Evolutionary conservation across 768 basidiomycete genomes (phyloP), one percentile per base, ranked within the genome.

Genomic region (Phanerochaete carnosa): DNA sequence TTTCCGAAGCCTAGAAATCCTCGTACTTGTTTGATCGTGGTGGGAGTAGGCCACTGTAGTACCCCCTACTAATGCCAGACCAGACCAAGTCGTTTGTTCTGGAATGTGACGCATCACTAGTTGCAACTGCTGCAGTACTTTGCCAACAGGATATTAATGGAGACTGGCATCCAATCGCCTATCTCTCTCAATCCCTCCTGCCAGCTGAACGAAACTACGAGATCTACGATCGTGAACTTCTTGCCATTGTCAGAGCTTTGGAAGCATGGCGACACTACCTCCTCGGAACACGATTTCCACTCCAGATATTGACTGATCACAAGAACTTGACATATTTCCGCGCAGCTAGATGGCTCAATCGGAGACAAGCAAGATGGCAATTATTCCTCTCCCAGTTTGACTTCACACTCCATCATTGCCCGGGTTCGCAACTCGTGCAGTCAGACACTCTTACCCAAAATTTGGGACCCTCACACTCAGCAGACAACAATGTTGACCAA

Each of bases 201-300:
- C 49, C 46, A 0, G 64, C 74, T 0, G 72, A 78, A 55, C 52
- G 62, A 1, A 77, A 77, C 59, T 68, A 69, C 30, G 35, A 67
- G 28, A 65, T 65, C 55, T 76, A 76, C 62, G 64, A 79, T 58
- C 73, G 73, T 54, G 78, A 79, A 62, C 55, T 78, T 2, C 65
- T 77, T 0, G 75, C 74, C 0, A 69, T 78, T n/a, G n/a, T n/a
- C 16, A 29, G 61, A 8, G 64, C 70, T 0, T 56, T 73, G 13
- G 60, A 66, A 15, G 59, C 63, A 23, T 73, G 68, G 68, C 43
- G 67, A 1, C 70, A 71, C 16, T 72, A 65, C 61, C 61, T 74
- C 3, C 60, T 65, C 45, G 68, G 69, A 3, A 37, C 65, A 8
- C 22, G 1, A 15, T 19, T 60, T 1, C 39, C 60, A 0, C 46